Conservation (phyloP, 2,329 filamentous ascomycete genomes). For the Fusarium torreyae region DNA sequence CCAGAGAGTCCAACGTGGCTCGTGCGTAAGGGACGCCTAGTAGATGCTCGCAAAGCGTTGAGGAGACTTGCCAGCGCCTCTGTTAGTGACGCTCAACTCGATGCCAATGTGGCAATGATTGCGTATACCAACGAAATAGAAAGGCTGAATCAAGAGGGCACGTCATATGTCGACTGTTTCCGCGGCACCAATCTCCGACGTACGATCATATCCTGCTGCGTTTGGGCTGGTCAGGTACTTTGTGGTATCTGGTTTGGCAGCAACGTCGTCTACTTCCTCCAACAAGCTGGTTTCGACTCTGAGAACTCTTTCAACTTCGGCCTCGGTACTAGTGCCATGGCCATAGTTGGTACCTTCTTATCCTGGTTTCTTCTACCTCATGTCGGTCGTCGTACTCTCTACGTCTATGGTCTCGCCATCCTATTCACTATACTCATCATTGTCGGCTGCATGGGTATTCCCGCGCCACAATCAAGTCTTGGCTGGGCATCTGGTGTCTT, state of each 20-base stretch:
- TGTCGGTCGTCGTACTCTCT: constrained; percentile 27
- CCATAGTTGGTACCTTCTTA: constrained; percentile 32
- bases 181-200: constrained; percentile 32
- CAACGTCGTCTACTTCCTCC: constrained; percentile 36
- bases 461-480: too few relatives aligned
- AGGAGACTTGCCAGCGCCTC: not conserved
- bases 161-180: constrained; percentile 31
- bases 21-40: constrained; percentile 45
- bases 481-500: too few relatives aligned
- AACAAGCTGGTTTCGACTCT: constrained; percentile 35
- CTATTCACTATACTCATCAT: too few relatives aligned
- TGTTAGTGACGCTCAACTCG: too few relatives aligned
- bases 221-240: constrained; percentile 36
- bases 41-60: constrained; percentile 48
- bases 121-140: constrained; percentile 35
- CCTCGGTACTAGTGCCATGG: constrained; percentile 32
- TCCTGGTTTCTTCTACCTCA: constrained; percentile 22
- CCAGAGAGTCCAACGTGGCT: constrained; percentile 56
- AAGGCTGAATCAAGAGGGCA: constrained; percentile 17
- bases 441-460: too few relatives aligned
- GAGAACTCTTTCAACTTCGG: constrained; percentile 28
- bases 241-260: constrained; percentile 30
- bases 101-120: constrained; percentile 12
- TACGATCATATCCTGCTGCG: constrained; percentile 34
- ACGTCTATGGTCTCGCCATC: too few relatives aligned